Base-by-base conservation (phyloP, 2,329 filamentous ascomycete species). In the Nothophoma quercina region DNA sequence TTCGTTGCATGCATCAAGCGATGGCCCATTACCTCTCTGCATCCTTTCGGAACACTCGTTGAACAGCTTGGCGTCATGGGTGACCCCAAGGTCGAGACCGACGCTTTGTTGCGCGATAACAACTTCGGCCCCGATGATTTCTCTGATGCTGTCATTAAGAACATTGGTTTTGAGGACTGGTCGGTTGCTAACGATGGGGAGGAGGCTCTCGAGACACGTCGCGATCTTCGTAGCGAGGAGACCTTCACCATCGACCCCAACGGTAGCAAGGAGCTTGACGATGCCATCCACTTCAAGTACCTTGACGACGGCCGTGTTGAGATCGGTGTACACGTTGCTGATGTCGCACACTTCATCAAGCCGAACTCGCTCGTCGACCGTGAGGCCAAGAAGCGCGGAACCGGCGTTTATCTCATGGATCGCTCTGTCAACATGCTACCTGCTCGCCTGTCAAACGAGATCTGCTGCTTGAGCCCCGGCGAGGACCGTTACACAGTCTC, bases 1-100 rank as follows among this genome's bases (percentile, higher is more conserved):
- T 99, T 99, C 63, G 95, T 99, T 64, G 95, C 95, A 39, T 97
- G 93, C 79, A 99, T 99, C 78, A 99, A 99, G 84, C 87, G 95
- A 71, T 99, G 95, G 95, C 95, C 95, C 59, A 99, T 99, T 69
- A 99, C 95, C 22, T 99, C 95, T n/a, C 86, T 99, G 49, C 95
- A 99, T 78, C 95, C 95, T 25, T 99, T 99, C 69, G 95, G 95
- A 72, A 99, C 95, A 7, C 86, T 99, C 38, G 93, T 98, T 46
- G 95, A 99, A 78, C 91, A 96, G 77, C 88, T 99, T 46, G 95
- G 95, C 58, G 91, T 91, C 73, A 98, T 98, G 90, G 95, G 95
- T 62, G 92, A 99, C 72, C 83, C 96, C 64, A 96, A 93, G 79
- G 93, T 99, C 51, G 95, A 99, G 79, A 99, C 95, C 2, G 95